These are phyloP conservation scores for Thymus mandschuricus DNA, from an alignment of 257 asterid species.

Conservation along the genomic window DNA sequence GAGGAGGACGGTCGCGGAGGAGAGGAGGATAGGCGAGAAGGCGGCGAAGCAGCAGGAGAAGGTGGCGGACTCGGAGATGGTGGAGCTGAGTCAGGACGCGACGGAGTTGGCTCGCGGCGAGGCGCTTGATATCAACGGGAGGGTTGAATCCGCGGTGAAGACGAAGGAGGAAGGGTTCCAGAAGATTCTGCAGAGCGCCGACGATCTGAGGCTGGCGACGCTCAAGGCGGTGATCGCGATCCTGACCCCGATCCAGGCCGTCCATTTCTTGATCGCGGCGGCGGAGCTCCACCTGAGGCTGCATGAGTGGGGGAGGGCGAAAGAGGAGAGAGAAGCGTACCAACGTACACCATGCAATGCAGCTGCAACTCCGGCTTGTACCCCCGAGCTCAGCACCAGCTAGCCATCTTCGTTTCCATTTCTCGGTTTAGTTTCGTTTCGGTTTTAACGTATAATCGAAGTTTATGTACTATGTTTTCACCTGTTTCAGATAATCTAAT, in stretches of 20 bases:
- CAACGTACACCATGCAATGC: not conserved
- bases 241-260: slow-evolving; percentile 45
- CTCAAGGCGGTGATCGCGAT: slow-evolving; percentile 32
- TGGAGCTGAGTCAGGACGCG: slow-evolving; percentile 43
- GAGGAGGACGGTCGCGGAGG: slow-evolving; percentile 34
- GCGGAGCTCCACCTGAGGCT: slow-evolving; percentile 56
- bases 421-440: not conserved
- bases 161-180: slow-evolving; percentile 43
- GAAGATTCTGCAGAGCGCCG: slow-evolving; percentile 43
- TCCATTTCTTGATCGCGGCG: slow-evolving; percentile 67
- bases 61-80: slow-evolving; percentile 48
- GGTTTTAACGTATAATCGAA: not conserved
- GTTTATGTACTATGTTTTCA: not conserved
- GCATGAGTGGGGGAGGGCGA: slow-evolving; percentile 58
- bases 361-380: not conserved
- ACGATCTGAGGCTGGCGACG: slow-evolving; percentile 52
- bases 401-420: slow-evolving; percentile 47
- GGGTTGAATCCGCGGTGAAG: slow-evolving; percentile 31
- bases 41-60: slow-evolving; percentile 49
- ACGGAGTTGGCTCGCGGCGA: slow-evolving; percentile 31
- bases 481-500: not conserved
- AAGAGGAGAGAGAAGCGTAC: slow-evolving; percentile 29
- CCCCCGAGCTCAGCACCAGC: not conserved
- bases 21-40: slow-evolving; percentile 42
- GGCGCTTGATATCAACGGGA: not conserved